phyloP scores from a whole-genome alignment of 768 basidiomycete species.

The Chalciporus sphaerocephalus region DNA sequence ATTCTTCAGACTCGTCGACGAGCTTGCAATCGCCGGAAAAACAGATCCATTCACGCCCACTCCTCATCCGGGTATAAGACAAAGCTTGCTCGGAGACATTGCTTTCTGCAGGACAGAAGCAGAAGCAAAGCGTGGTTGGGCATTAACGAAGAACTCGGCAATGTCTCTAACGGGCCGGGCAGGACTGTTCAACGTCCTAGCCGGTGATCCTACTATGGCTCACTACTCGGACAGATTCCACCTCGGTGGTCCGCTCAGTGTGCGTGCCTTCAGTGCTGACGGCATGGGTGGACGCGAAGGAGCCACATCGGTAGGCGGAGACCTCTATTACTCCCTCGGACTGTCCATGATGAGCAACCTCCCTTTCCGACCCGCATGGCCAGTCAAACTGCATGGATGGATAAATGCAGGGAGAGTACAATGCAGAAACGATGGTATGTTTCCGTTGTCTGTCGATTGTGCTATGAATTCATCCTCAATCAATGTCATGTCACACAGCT shows the following conservation, averaged over 20 bases:
- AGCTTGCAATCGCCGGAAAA: slow-evolving; percentile 20
- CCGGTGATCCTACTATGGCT: slow-evolving; percentile 33
- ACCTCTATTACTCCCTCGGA: slow-evolving; percentile 75
- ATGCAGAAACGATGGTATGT: slow-evolving; percentile 52
- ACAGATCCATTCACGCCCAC: slow-evolving; percentile 15
- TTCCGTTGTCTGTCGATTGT: background rate
- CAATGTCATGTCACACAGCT: slow-evolving; percentile 8
- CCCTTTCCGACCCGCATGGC: slow-evolving; percentile 75
- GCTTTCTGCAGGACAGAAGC: slow-evolving; percentile 28
- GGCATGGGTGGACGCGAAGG: slow-evolving; percentile 76
- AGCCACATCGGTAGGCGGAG: slow-evolving; percentile 87
- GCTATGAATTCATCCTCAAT: too few species aligned
- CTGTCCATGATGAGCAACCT: slow-evolving; percentile 71
- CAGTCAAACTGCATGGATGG: slow-evolving; percentile 76
- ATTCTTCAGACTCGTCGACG: slow-evolving; percentile 19
- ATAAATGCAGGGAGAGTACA: slow-evolving; percentile 79
- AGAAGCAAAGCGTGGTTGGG: slow-evolving; percentile 22
- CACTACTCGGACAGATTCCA: slow-evolving; percentile 86
- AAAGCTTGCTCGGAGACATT: slow-evolving; percentile 18
- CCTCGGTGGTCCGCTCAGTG: slow-evolving; percentile 83
- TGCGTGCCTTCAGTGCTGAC: slow-evolving; percentile 74
- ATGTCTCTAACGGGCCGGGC: slow-evolving; percentile 69
- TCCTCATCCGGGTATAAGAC: background rate
- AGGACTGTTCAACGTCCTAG: slow-evolving; percentile 67
- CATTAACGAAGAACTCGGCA: slow-evolving; percentile 18